Evolutionary conservation across 495 filamentous ascomycete genomes (phyloP).

Genomic region (Neurospora sp.): DNA sequence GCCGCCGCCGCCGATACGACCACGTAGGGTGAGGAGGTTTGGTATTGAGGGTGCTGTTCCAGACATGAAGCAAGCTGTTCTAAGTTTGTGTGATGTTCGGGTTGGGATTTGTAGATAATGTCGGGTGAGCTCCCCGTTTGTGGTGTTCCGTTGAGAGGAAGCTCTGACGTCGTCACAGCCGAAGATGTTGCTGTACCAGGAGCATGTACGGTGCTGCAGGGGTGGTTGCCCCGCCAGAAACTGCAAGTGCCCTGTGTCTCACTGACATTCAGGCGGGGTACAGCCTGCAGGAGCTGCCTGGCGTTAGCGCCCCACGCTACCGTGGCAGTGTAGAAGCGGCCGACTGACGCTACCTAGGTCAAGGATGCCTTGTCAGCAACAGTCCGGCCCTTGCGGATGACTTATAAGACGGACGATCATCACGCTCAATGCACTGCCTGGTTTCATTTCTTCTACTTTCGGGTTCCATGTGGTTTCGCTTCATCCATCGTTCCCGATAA

Average conservation of each 20-base stretch:
- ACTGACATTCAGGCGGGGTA: neutral
- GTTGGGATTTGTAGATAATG: neutral
- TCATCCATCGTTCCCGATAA: neutral
- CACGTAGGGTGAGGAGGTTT: constrained; percentile 60
- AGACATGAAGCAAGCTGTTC: constrained; percentile 41
- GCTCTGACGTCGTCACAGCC: neutral
- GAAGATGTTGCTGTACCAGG: neutral
- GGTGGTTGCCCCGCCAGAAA: neutral
- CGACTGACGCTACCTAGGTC: neutral
- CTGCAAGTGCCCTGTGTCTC: neutral
- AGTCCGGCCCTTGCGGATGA: neutral
- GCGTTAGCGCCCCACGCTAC: neutral
- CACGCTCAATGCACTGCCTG: neutral
- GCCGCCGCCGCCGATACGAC: constrained; percentile 19
- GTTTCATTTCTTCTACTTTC: neutral
- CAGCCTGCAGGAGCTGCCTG: neutral
- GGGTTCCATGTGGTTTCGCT: neutral
- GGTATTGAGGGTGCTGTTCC: constrained; percentile 53
- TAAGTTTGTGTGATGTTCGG: neutral
- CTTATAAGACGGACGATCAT: neutral
- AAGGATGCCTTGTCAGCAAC: neutral
- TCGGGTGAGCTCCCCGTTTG: neutral
- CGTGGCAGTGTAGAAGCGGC: neutral
- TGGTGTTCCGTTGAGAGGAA: neutral
- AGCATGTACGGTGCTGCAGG: neutral